Base-by-base conservation (phyloP, 306 rosid genomes). In the Vigna unguiculata region DNA sequence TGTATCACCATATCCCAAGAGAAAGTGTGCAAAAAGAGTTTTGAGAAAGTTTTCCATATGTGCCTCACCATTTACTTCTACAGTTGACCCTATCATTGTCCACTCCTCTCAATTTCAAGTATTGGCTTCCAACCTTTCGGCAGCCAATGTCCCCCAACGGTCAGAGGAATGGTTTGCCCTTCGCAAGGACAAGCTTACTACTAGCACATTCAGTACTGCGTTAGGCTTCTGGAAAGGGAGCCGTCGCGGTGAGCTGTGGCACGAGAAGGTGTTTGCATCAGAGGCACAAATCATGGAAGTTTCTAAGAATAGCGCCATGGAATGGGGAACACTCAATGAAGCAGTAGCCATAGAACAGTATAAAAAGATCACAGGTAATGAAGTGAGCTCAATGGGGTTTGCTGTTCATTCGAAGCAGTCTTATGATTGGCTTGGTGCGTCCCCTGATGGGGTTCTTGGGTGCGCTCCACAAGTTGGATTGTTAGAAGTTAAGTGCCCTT, bases 111-210 rank as follows among this genome's bases (percentile, higher is more conserved):
- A 96, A 5, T 78, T 83, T 20, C 38, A 82, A 1, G 87, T 82
- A 38, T 40, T 87, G 54, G 87, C 87, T 61, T 85, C 96, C 61
- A 73, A 62, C 1, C 48, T 81, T 74, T 78, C 80, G 1, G 86
- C 51, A 1, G 83, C 89, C 1, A 85, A 89, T 46, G 83, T 91
- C 73, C 88, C 96, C 12, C 99, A 96, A 55, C 90, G 92, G 2
- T 96, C 99, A 2, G 93, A 91, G 0, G 99, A 96, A 83, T 95
- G 99, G 98, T 95, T 95, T 54, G 97, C 99, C 25, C 91, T 92
- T 52, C 96, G 99, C n/a, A 88, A 59, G 89, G 91, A 96, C 83
- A 96, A 67, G 82, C 90, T 96, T 47, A 96, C 98, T 17, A 90
- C 98, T 7, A 91, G 98, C 88, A 89, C 99, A 17, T 96, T 96